Evolutionary conservation across 169 alveolate species (phyloP).

Genomic region (Eimeria falciformis): DNA sequence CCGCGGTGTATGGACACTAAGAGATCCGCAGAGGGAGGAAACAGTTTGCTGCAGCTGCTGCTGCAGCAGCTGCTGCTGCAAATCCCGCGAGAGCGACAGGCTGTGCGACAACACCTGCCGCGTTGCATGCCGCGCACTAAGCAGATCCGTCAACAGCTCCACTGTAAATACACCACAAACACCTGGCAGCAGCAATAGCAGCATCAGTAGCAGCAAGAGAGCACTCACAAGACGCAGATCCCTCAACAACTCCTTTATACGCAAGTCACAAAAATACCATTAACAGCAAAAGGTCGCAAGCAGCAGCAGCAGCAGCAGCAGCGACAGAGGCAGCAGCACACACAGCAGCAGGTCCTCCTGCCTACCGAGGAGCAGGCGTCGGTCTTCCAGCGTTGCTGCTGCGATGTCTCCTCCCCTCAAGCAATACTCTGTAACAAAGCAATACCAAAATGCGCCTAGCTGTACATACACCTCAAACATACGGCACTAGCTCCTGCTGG

Average conservation of each 20-base stretch:
- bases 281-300: no score
- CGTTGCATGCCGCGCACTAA: not conserved
- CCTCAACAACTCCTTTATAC: no score
- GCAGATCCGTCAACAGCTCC: not conserved
- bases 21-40: not conserved
- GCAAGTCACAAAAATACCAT: no score
- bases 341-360: not conserved
- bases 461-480: no score
- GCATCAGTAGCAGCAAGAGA: not conserved
- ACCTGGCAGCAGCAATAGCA: not conserved
- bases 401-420: not conserved
- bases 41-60: conserved; percentile 1
- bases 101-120: not conserved
- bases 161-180: not conserved
- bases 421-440: not conserved
- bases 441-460: not conserved
- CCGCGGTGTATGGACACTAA: not conserved
- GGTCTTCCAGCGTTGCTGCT: not conserved
- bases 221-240: no score
- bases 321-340: no score
- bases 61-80: not conserved
- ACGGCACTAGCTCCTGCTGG: not conserved
- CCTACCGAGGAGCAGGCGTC: conserved; percentile 8
- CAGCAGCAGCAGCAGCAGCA: no score
- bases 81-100: not conserved